phyloP scores from a whole-genome alignment of 139 green algal species.

The Mesotaenium endlicherianum region DNA sequence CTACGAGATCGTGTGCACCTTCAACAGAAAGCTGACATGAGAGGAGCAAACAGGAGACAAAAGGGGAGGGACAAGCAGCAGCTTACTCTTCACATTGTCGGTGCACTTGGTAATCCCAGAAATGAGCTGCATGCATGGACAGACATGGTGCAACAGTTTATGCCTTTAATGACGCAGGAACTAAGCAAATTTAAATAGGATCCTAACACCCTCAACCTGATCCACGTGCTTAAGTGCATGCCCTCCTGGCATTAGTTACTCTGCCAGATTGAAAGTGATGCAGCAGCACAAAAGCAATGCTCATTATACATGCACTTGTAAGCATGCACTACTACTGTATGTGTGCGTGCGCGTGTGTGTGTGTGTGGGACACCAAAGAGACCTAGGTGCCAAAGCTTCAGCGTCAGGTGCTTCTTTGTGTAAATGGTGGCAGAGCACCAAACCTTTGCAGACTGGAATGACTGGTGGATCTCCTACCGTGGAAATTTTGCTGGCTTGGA shows the following conservation, averaged over 20 bases:
- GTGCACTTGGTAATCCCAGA: conserved; percentile 19
- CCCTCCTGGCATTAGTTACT: neutral
- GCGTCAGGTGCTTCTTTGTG: neutral
- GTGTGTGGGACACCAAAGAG: no score
- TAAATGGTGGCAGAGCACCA: neutral
- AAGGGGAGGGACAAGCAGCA: conserved; percentile 1
- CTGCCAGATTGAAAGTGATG: neutral
- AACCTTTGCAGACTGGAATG: no score
- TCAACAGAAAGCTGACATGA: neutral
- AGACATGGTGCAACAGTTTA: neutral
- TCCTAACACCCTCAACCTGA: neutral
- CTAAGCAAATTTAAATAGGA: neutral
- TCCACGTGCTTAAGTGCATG: neutral
- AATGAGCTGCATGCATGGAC: neutral
- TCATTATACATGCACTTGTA: neutral
- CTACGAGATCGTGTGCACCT: neutral
- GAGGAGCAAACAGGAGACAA: neutral
- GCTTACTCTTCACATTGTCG: conserved; percentile 25
- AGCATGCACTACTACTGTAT: neutral
- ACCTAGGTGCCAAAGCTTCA: neutral
- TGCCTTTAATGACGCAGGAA: neutral
- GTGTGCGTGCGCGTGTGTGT: no score
- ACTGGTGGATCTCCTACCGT: conserved; percentile 8
- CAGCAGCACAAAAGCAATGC: neutral
- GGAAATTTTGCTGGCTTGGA: conserved; percentile 23